phyloP scores from a whole-genome alignment of 1,284 basidiomycete species.

The Rhodotorula sp. region DNA sequence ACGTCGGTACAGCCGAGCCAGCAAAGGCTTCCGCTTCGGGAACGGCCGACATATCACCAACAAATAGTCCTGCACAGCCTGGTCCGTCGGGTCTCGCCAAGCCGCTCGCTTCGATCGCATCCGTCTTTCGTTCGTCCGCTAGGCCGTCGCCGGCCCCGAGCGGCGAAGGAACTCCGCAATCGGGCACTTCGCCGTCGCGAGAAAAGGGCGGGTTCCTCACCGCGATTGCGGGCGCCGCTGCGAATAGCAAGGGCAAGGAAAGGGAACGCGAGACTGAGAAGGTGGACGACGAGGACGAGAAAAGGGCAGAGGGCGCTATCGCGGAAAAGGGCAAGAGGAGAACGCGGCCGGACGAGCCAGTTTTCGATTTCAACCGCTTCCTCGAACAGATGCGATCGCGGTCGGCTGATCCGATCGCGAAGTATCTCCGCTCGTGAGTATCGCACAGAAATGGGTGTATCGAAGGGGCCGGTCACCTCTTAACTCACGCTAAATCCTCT shows the following conservation, averaged over 20 bases:
- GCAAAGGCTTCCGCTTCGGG: background rate
- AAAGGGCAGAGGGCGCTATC: background rate
- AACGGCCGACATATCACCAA: background rate
- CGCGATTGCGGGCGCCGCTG: background rate
- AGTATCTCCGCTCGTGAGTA: slow-evolving; percentile 80
- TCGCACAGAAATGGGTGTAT: background rate
- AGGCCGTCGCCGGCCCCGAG: slow-evolving; percentile 8
- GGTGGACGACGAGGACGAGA: background rate
- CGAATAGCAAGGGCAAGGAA: slow-evolving; percentile 9
- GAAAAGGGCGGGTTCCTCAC: slow-evolving; percentile 6
- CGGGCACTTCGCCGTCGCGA: slow-evolving; percentile 6
- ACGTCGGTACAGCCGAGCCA: background rate
- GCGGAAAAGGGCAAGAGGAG: slow-evolving; percentile 8
- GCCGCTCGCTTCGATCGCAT: slow-evolving; percentile 33
- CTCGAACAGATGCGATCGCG: slow-evolving; percentile 84
- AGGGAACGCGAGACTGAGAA: slow-evolving; percentile 3
- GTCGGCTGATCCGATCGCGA: slow-evolving; percentile 81
- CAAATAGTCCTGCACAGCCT: background rate
- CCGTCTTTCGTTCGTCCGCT: slow-evolving; percentile 33
- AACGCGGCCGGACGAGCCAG: slow-evolving; percentile 20
- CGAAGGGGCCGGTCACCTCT: no score
- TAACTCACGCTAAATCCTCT: background rate
- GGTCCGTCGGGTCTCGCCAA: slow-evolving; percentile 13
- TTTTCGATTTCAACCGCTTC: slow-evolving; percentile 81
- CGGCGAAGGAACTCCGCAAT: slow-evolving; percentile 4